These are phyloP conservation scores for Coemansia sp. DNA, from an alignment of 192 early-diverging fungal species.

Conservation along the genomic window DNA sequence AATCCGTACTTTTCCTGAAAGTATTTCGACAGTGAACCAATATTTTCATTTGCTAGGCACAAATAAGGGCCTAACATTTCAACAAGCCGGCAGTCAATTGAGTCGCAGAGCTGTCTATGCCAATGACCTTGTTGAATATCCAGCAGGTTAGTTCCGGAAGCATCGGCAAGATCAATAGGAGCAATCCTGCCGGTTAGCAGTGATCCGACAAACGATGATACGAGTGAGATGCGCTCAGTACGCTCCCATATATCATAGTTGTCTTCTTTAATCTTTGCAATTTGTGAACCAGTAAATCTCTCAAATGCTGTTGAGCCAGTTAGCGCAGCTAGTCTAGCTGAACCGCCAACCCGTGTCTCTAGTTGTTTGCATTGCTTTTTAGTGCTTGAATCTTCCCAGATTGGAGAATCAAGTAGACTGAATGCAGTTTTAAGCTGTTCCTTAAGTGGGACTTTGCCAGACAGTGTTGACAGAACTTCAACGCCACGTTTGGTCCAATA, in stretches of 20 bases:
- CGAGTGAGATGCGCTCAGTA: conserved; percentile 61
- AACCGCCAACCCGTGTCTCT: conserved; percentile 63
- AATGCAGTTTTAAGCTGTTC: conserved; percentile 59
- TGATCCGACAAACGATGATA: conserved; percentile 69
- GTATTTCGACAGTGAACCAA: conserved; percentile 60
- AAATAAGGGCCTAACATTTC: conserved; percentile 51
- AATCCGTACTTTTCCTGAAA: conserved; percentile 68
- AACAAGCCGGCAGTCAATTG: conserved; percentile 24
- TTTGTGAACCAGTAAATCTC: conserved; percentile 76
- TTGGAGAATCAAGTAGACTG: conserved; percentile 57
- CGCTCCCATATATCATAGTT: conserved; percentile 4
- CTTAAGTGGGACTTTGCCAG: conserved; percentile 27
- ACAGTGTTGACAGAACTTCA: conserved; percentile 42
- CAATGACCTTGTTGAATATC: conserved; percentile 55
- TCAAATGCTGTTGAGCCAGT: conserved; percentile 80
- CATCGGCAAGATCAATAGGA: conserved; percentile 70
- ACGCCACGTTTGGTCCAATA: conserved; percentile 64
- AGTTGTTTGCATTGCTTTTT: conserved; percentile 58
- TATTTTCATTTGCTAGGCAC: conserved; percentile 27
- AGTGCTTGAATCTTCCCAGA: conserved; percentile 84
- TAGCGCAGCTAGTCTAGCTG: conserved; percentile 57
- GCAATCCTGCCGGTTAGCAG: conserved; percentile 58
- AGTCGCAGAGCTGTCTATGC: conserved; percentile 18
- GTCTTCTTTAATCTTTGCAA: conserved; percentile 57
- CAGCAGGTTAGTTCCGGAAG: conserved; percentile 78